Base-by-base conservation (phyloP, 2,329 filamentous ascomycete genomes). In the Falciphora oryzae region DNA sequence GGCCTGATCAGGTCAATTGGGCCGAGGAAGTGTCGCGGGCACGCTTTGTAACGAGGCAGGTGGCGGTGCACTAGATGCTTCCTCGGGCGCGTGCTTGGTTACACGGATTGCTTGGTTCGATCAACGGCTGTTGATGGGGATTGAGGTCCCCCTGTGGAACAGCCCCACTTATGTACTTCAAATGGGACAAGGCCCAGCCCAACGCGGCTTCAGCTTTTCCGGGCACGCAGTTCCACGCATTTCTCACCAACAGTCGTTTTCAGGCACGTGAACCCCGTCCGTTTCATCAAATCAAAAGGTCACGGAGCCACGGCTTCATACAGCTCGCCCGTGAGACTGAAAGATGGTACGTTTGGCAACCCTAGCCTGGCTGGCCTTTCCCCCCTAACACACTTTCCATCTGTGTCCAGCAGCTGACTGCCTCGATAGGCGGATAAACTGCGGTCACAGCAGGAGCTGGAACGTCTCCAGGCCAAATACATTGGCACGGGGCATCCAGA, bases 401-500 rank as follows among this genome's bases (percentile, higher is more conserved):
- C 61, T 68, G 66, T 25, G 18, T 32, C 65, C 58, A 31, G 65
- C 57, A 66, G 63, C 27, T 65, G 59, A 50, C 57, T 8, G 8
- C 22, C 63, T 28, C 50, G 7, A 25, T 27, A 89, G 95, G 95
- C 95, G 78, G 95, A 99, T 81, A 99, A 99, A 80, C 90, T 99
- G 69, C 93, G 95, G 75, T 95, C 92, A 13, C 92, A 97, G 72
- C 95, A 99, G 79, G 95, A 99, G 77, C 93, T 99, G 74, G 95
- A 99, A 79, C 89, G 93, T 69, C 90, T 98, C 25, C 95, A 99
- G 79, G 89, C 93, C 73, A 96, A 96, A 73, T 97, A 95, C 81
- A 85, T 99, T 72, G 95, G 95, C 70, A 98, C 95, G 4, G 95
- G 95, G 29, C 93, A 97, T 77, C 92, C 94, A 58, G 95, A 99